A percentile compares a stretch with the other conserved stretches of the same genome.
These are phyloP conservation scores for Allomyces macrogynus DNA, from an alignment of 192 early-diverging fungal species.

Conservation along the genomic window DNA sequence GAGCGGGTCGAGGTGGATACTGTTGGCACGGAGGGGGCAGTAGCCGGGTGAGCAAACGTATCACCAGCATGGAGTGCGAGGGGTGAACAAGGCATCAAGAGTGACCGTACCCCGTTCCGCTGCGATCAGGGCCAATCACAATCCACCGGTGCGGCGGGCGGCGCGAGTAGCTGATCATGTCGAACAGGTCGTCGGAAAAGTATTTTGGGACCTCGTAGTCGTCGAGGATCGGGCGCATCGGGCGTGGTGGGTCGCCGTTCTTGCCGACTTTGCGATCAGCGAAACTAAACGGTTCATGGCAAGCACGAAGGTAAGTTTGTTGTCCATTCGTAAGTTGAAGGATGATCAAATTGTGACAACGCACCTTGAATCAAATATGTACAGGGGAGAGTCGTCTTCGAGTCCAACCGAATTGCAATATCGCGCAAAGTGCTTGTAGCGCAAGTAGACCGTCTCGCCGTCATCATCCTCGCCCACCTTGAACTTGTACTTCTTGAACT, in stretches of 20 bases:
- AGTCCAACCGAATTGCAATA: constrained; percentile 23
- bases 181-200: constrained; percentile 53
- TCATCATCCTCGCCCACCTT: constrained; percentile 63
- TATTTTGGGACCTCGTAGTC: constrained; percentile 49
- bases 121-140: constrained; percentile 45
- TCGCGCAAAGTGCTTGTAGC: constrained; percentile 36
- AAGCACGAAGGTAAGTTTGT: no score
- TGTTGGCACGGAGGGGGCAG: no score
- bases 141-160: constrained; percentile 62
- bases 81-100: neutral
- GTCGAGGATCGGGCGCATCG: constrained; percentile 17
- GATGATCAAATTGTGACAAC: constrained; percentile 9
- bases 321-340: no score
- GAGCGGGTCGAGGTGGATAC: constrained; percentile 44
- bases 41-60: no score
- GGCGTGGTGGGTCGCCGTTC: no score
- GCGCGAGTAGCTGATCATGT: constrained; percentile 7
- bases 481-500: constrained; percentile 41
- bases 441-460: constrained; percentile 40
- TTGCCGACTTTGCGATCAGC: neutral
- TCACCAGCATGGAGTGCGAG: no score
- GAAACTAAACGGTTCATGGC: neutral
- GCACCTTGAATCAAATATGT: constrained; percentile 60
- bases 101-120: constrained; percentile 48
- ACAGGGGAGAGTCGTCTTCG: constrained; percentile 52